Evolutionary conservation across 805 yeast genomes (phyloP).

Genomic region (Saturnispora sanitii): DNA sequence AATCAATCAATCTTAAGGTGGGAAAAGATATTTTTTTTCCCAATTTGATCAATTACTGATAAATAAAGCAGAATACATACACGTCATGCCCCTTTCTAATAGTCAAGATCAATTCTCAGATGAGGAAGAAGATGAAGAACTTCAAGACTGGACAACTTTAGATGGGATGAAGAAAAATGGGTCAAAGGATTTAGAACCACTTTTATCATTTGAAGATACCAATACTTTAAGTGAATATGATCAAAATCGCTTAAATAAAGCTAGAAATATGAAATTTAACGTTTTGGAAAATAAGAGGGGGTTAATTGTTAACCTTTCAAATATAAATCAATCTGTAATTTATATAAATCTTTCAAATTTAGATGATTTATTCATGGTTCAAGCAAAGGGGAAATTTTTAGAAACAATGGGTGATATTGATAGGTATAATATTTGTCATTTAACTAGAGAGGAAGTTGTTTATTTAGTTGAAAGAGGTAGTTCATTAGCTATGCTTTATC

Average conservation of each 20-base stretch:
- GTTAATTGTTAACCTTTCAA: slow-evolving; percentile 15
- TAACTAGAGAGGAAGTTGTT: slow-evolving; percentile 58
- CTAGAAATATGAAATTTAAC: slow-evolving; percentile 62
- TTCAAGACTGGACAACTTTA: slow-evolving; percentile 45
- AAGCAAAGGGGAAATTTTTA: slow-evolving; percentile 63
- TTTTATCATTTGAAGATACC: slow-evolving; percentile 11
- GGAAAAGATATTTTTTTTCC: too few species aligned
- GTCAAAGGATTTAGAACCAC: slow-evolving; percentile 75
- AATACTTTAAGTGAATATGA: slow-evolving; percentile 22
- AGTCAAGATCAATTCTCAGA: slow-evolving; percentile 16
- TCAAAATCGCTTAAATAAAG: slow-evolving; percentile 31
- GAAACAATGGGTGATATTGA: slow-evolving; percentile 62
- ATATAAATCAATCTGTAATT: slow-evolving; percentile 23
- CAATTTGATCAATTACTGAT: too few species aligned
- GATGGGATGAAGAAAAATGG: slow-evolving; percentile 56
- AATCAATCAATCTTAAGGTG: too few species aligned
- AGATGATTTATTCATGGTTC: slow-evolving; percentile 25
- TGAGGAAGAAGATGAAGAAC: slow-evolving; percentile 30
- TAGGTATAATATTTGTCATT: slow-evolving; percentile 33
- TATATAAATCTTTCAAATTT: slow-evolving; percentile 12
- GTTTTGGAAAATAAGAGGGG: slow-evolving; percentile 50
- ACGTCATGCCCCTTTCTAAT: slow-evolving; percentile 1
- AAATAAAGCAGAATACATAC: too few species aligned
- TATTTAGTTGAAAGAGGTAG: slow-evolving; percentile 80
- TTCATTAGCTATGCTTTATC: slow-evolving; percentile 22